These are phyloP conservation scores for Brasilioporus rufonigricans DNA, from an alignment of 768 basidiomycete genomes.

Conservation along the genomic window DNA sequence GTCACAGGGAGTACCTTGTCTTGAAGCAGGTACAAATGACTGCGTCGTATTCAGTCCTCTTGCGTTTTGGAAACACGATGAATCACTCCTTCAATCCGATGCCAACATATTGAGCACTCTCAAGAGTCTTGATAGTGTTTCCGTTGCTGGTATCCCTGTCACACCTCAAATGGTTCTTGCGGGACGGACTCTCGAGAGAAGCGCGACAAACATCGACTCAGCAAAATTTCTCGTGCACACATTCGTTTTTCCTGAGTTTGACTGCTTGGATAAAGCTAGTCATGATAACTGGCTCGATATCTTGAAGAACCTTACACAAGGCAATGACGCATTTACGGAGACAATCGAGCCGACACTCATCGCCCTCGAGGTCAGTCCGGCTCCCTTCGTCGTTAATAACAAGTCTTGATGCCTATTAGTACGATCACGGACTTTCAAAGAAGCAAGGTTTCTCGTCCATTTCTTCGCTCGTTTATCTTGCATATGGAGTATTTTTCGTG, in stretches of 20 bases:
- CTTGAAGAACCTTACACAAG: conserved; percentile 42
- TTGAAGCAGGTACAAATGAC: conserved; percentile 47
- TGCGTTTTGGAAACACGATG: conserved; percentile 71
- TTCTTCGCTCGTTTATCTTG: conserved; percentile 68
- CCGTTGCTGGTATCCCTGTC: conserved; percentile 62
- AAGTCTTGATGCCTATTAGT: conserved; percentile 37
- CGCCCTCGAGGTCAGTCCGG: conserved; percentile 40
- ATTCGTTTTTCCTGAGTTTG: conserved; percentile 76
- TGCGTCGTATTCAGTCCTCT: conserved; percentile 76
- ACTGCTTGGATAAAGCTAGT: conserved; percentile 61
- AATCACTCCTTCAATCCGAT: conserved; percentile 50
- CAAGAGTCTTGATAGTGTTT: conserved; percentile 47
- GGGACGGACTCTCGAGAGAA: conserved; percentile 55
- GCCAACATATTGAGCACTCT: conserved; percentile 59
- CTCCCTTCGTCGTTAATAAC: conserved; percentile 2
- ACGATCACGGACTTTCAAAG: conserved; percentile 47
- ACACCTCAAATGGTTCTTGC: conserved; percentile 77
- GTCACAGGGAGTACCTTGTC: conserved; percentile 47
- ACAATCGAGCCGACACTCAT: conserved; percentile 44
- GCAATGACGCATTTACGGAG: conserved; percentile 37
- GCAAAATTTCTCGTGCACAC: conserved; percentile 76
- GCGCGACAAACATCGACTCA: conserved; percentile 51
- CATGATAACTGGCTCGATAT: conserved; percentile 64
- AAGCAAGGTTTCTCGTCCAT: conserved; percentile 54
- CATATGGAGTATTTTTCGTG: conserved; percentile 71